Conservation (phyloP, 352 stramenopile genomes). For the Pythium brachiatum region DNA sequence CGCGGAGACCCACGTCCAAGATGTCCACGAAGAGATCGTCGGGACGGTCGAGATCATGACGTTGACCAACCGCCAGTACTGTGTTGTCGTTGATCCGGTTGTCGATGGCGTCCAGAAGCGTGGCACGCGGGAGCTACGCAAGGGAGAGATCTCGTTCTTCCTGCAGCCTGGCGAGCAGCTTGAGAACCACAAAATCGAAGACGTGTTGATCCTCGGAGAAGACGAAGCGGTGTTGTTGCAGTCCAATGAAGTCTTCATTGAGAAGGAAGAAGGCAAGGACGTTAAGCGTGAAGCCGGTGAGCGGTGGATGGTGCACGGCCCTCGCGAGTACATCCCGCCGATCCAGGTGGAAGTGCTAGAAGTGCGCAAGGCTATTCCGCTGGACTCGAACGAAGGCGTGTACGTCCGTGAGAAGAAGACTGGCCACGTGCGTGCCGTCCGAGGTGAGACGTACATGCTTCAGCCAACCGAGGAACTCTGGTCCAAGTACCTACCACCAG, state of each 20-base stretch:
- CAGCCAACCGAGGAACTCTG: slow-evolving; percentile 77
- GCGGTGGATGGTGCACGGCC: slow-evolving; percentile 81
- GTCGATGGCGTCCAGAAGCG: slow-evolving; percentile 64
- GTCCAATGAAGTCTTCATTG: slow-evolving; percentile 60
- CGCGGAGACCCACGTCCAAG: slow-evolving; percentile 70
- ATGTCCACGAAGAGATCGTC: slow-evolving; percentile 75
- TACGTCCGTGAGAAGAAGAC: slow-evolving; percentile 81
- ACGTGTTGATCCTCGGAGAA: slow-evolving; percentile 67
- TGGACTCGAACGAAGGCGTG: slow-evolving; percentile 78
- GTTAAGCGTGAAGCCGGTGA: slow-evolving; percentile 60
- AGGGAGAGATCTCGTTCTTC: slow-evolving; percentile 76
- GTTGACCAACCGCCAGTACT: slow-evolving; percentile 81
- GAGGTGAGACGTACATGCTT: slow-evolving; percentile 81
- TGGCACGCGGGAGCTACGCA: slow-evolving; percentile 67
- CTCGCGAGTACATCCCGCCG: slow-evolving; percentile 73
- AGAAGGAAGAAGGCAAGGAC: slow-evolving; percentile 33
- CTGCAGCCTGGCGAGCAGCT: slow-evolving; percentile 58
- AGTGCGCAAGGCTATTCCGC: slow-evolving; percentile 69
- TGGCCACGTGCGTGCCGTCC: slow-evolving; percentile 67
- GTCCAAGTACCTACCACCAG: slow-evolving; percentile 56
- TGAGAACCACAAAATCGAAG: slow-evolving; percentile 57
- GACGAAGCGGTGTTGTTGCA: slow-evolving; percentile 80
- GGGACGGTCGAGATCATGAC: slow-evolving; percentile 58
- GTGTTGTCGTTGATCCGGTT: slow-evolving; percentile 70
- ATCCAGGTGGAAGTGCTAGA: slow-evolving; percentile 78